Percentiles rank a stretch among this genome's conserved stretches.
Conservation (phyloP, 495 filamentous ascomycete species). For the Penicillium herquei region DNA sequence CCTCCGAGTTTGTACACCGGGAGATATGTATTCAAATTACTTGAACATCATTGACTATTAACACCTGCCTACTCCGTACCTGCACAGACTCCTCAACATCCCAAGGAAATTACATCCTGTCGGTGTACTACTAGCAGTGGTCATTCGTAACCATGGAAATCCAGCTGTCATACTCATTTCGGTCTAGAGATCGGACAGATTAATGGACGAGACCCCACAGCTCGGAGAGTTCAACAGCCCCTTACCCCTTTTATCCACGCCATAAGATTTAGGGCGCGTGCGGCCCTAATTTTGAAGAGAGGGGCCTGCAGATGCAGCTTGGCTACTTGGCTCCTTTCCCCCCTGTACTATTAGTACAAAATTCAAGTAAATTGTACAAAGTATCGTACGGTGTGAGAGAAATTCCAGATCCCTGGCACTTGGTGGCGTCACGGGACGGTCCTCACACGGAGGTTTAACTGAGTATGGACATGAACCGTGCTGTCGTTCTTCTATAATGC, state of each 20-base stretch:
- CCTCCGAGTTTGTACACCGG: no score
- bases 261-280: conserved; percentile 9
- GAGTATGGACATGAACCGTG: conserved; percentile 24
- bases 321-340: background rate
- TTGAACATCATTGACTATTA: no score
- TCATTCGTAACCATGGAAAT: no score
- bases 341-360: background rate
- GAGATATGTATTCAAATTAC: no score
- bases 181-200: conserved; percentile 31
- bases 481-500: conserved; percentile 9
- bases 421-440: conserved; percentile 19
- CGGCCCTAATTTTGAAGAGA: conserved; percentile 8
- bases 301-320: background rate
- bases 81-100: no score
- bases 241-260: conserved; percentile 13
- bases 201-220: conserved; percentile 31
- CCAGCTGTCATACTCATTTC: conserved; percentile 1
- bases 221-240: conserved; percentile 19
- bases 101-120: no score
- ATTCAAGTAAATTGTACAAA: background rate
- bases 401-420: conserved; percentile 17
- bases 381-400: background rate
- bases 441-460: conserved; percentile 27
- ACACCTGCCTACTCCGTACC: no score
- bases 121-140: no score